Base-by-base conservation (phyloP, 345 rosid genomes). In the Rubroshorea leprosula region DNA sequence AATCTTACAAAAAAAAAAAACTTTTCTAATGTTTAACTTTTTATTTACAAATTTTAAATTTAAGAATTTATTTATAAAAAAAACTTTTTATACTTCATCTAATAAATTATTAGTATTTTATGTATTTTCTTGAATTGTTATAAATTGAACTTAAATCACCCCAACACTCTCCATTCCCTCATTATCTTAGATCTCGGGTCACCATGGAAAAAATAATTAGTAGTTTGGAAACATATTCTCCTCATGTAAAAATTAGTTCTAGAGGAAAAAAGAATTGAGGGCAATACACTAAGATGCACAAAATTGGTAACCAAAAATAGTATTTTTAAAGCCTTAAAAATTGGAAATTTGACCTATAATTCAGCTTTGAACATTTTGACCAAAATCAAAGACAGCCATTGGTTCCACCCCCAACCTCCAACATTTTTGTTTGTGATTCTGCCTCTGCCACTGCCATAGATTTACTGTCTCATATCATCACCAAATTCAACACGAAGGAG, bases 281-380 rank as follows among this genome's bases (percentile, higher is more conserved):
- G 41, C 1, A 13, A 35, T 6, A 13, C 1, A 35, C 7, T 2
- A 13, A 35, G 41, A 35, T 35, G 7, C 41, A 35, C 41, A 35
- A 35, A 35, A 35, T 35, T 10, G 41, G 41, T 35, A 35, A 35
- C 5, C 41, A 13, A 1, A 35, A 6, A 8, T 10, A 35, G 41
- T 6, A 3, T 46, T 21, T 26, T 44, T n/a, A n/a, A 63, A 54
- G 52, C 59, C 66, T 18, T 16, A 20, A 45, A 44, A 29, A 5
- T 5, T 43, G 70, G 55, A 53, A 61, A 44, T 65, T 55, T 60
- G 70, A 45, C 74, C 66, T 49, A 55, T 60, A 54, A 60, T 18
- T 55, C n/a, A 23, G 63, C 55, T 61, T 23, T 13, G 18, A 54
- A 29, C 49, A 45, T 24, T 45, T 65, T 35, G 59, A 70, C 66